Evolutionary conservation across 371 early-diverging fungal genomes (phyloP), one percentile per base, ranked within the genome.

Genomic region (Encephalitozoon cuniculi): DNA sequence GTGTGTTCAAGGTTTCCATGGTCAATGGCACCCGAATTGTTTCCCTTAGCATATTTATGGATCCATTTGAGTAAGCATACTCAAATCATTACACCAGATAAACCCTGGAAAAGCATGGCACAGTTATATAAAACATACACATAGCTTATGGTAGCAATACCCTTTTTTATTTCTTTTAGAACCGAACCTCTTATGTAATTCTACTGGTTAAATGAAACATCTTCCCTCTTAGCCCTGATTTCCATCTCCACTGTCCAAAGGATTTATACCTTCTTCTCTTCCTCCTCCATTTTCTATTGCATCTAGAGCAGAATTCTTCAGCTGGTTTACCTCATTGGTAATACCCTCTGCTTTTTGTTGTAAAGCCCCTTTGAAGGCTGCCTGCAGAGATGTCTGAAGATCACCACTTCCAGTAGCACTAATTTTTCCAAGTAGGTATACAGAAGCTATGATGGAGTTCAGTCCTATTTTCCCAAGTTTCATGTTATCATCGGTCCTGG

Each of bases 1-100:
- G 63, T 53, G 68, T 77, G 4, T 80, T 80, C 68, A 71, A 53
- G 30, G 54, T 75, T n/a, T 28, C 49, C 34, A 43, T 52, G 6
- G 9, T 79, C 8, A 72, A 75, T 18, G 49, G 25, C n/a, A 40
- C 63, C 12, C 40, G 40, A 37, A 37, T 79, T 34, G 40, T 75
- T n/a, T 64, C 49, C 34, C 43, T 67, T 39, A 54, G 64, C 37
- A 54, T 74, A 40, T 44, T 63, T 30, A 67, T 66, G 28, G 53
- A 74, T 54, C 51, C 55, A 5, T 74, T 74, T 64, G 66, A 74
- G 52, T 49, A 11, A 39, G 32, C 39, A 15, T 6, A 8, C n/a
- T n/a, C n/a, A n/a, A n/a, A n/a, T n/a, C 9, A 54, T n/a, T n/a
- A n/a, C n/a, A n/a, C n/a, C n/a, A n/a, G n/a, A n/a, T n/a, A n/a